phyloP scores from a whole-genome alignment of 352 stramenopile species.

The Salisapilia sapeloensis region DNA sequence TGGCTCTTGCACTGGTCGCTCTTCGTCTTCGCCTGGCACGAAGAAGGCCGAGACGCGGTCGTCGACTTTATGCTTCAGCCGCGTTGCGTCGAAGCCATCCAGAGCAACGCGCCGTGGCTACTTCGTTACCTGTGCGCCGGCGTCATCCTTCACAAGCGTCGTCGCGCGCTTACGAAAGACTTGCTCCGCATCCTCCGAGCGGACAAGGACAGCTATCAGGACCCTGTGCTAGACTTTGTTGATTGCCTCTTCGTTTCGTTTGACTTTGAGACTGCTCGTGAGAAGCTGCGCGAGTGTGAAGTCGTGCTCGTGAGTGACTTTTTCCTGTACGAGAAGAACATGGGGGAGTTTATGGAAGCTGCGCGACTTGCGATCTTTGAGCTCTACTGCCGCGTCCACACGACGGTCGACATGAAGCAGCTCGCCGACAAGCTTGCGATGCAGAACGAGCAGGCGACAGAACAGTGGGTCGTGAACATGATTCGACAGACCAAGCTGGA shows the following conservation, averaged over 20 bases:
- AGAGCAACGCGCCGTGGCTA: slow-evolving; percentile 96
- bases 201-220: slow-evolving; percentile 66
- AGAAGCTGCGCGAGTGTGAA: slow-evolving; percentile 87
- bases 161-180: slow-evolving; percentile 87
- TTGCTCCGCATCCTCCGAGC: slow-evolving; percentile 91
- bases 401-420: slow-evolving; percentile 96
- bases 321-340: slow-evolving; percentile 93
- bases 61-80: slow-evolving; percentile 94
- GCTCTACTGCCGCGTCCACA: slow-evolving; percentile 98
- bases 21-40: slow-evolving; percentile 88
- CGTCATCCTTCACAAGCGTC: slow-evolving; percentile 95
- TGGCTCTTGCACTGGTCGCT: slow-evolving; percentile 98
- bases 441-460: slow-evolving; percentile 88
- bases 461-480: slow-evolving; percentile 99
- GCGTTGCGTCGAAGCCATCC: slow-evolving; percentile 92
- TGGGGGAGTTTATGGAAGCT: slow-evolving; percentile 97
- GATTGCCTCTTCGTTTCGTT: slow-evolving; percentile 97
- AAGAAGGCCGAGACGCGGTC: slow-evolving; percentile 91
- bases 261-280: slow-evolving; percentile 96
- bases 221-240: slow-evolving; percentile 90
- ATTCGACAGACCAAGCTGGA: slow-evolving; percentile 94
- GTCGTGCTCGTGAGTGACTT: slow-evolving; percentile 93
- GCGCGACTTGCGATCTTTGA: slow-evolving; percentile 97
- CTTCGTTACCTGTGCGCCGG: slow-evolving; percentile 94
- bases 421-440: slow-evolving; percentile 95